These are phyloP conservation scores for Tetracentron sinense DNA, from an alignment of 164 flowering plant genomes.

Conservation along the genomic window DNA sequence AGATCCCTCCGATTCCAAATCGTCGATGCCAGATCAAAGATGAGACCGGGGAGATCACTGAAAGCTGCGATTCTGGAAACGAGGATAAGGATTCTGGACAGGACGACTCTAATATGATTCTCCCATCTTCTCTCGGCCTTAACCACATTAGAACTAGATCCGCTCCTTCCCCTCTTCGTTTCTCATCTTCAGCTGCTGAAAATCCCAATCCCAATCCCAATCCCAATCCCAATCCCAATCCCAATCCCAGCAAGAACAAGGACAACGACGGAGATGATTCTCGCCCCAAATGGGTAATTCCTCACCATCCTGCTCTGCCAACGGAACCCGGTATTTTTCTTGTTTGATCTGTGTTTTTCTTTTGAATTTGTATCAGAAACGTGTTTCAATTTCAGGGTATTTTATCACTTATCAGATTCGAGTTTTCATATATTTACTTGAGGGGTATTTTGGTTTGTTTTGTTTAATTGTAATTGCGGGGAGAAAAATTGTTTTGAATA, in stretches of 20 bases:
- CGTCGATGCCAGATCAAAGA: constrained; percentile 20
- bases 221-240: constrained; percentile 17
- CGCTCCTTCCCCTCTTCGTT: constrained; percentile 30
- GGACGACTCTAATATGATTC: constrained; percentile 23
- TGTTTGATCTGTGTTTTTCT: no score
- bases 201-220: constrained; percentile 13
- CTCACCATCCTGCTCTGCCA: neutral
- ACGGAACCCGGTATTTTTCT: neutral
- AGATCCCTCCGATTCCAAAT: constrained; percentile 62
- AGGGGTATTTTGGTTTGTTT: neutral
- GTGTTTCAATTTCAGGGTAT: no score
- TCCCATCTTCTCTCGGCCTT: constrained; percentile 53
- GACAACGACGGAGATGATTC: neutral
- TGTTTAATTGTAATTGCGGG: neutral
- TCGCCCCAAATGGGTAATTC: neutral
- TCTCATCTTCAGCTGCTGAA: constrained; percentile 21
- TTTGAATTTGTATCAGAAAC: no score
- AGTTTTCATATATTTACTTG: no score
- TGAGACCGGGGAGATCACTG: neutral
- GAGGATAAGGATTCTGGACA: neutral
- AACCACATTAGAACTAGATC: constrained; percentile 58
- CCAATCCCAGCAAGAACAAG: neutral
- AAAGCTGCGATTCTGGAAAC: neutral
- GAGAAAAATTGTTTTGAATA: neutral
- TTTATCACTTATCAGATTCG: no score